Evolutionary conservation across 495 filamentous ascomycete genomes (phyloP).

Genomic region (Penicillium crystallinum): DNA sequence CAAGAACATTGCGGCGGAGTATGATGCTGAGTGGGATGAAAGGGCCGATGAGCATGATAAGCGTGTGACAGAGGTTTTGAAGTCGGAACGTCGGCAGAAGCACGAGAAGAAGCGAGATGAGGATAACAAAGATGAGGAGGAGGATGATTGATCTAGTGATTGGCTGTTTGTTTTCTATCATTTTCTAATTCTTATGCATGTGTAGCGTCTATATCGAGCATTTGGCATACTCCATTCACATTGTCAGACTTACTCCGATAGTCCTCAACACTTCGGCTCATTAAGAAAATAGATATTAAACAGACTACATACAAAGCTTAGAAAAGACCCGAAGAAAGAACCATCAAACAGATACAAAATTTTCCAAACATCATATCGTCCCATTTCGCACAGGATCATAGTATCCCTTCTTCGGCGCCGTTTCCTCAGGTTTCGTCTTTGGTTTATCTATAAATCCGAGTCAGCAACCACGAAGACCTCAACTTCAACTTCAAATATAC

Average conservation of each 20-base stretch:
- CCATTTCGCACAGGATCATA: constrained; percentile 47
- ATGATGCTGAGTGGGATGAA: constrained; percentile 95
- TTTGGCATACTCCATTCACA: background rate
- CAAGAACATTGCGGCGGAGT: constrained; percentile 74
- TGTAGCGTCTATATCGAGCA: background rate
- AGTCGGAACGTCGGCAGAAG: constrained; percentile 53
- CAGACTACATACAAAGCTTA: background rate
- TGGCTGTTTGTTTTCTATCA: background rate
- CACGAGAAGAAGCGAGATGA: constrained; percentile 42
- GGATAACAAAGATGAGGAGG: constrained; percentile 32
- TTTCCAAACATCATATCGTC: constrained; percentile 20
- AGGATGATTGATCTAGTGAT: constrained; percentile 19
- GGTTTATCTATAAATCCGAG: constrained; percentile 18
- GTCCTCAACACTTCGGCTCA: background rate
- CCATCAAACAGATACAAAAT: no score
- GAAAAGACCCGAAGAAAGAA: background rate
- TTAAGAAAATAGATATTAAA: constrained; percentile 4
- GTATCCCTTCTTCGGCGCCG: constrained; percentile 32
- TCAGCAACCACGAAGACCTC: background rate
- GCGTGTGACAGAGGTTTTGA: constrained; percentile 64
- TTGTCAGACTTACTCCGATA: background rate
- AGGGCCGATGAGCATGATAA: constrained; percentile 68
- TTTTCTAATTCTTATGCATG: background rate
- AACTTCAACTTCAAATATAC: constrained; percentile 1
- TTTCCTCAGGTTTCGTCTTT: constrained; percentile 18